Base-by-base conservation (phyloP, 352 stramenopile genomes). In the Thalassiosira exigua region DNA sequence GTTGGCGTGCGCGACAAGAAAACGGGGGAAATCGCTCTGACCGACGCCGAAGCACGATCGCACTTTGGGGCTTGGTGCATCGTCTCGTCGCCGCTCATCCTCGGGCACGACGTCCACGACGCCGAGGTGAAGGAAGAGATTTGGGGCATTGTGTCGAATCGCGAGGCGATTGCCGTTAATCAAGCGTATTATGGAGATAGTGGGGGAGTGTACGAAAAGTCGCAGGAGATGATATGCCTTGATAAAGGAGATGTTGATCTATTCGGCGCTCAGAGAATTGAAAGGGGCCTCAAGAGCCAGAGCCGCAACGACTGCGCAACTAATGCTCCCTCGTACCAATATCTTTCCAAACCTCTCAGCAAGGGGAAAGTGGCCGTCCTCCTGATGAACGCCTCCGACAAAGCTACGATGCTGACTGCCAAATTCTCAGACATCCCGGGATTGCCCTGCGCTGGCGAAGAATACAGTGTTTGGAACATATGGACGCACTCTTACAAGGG, bases 1-100 rank as follows among this genome's bases (percentile, higher is more conserved):
- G 73, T 93, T 14, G 88, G 88, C 11, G 91, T 91, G 51, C 66
- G 79, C 4, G 48, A 81, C n/a, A 56, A 5, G n/a, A 21, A 56
- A 11, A 21, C 14, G 14, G 46, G 46, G 24, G 46, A 5, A 21
- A 56, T 56, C 5, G 82, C 53, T 64, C 77, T 44, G 80, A 89
- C 53, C 42, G 19, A 56, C 11, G 81, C 65, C 21, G 87, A 93
- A 72, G 81, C 90, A 48, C 33, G 69, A 44, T 73, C 75, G n/a
- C 88, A 93, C 65, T 92, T 93, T 48, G 73, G 79, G 39, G 52
- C 92, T 27, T 94, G 89, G 88, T 77, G 59, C 29, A 65, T 94
- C 19, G 76, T 92, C 19, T 89, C 82, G 14, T 76, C 88, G 1
- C 89, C 89, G 22, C 69, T 94, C 7, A 69, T 94, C 56, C 86